Conservation (phyloP, 345 rosid species). For the Dimocarpus longan region DNA sequence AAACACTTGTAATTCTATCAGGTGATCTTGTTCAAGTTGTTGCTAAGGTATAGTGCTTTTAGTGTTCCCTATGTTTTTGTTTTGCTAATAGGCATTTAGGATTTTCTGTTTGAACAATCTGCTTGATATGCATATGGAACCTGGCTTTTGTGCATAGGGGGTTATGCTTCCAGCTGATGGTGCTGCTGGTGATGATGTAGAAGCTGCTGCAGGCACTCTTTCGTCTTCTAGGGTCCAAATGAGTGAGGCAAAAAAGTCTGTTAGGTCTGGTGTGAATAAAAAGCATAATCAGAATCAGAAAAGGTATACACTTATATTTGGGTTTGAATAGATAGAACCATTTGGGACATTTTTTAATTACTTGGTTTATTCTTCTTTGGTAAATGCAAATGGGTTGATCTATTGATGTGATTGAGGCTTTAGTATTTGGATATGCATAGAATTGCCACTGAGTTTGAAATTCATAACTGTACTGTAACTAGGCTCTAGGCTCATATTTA, state of each 20-base stretch:
- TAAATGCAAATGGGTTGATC: background rate
- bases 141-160: slow-evolving; percentile 45
- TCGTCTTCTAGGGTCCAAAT: slow-evolving; percentile 31
- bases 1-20: slow-evolving; percentile 70
- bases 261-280: slow-evolving; percentile 29
- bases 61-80: slow-evolving; percentile 6
- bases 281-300: slow-evolving; percentile 39
- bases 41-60: slow-evolving; percentile 57
- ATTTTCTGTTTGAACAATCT: slow-evolving; percentile 15
- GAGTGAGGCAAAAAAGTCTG: slow-evolving; percentile 28
- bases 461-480: background rate
- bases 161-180: slow-evolving; percentile 57
- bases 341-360: background rate
- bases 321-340: slow-evolving; percentile 4
- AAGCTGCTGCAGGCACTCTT: slow-evolving; percentile 37
- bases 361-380: background rate
- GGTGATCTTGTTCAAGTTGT: slow-evolving; percentile 79
- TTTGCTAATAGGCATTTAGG: background rate
- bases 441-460: background rate
- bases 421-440: background rate
- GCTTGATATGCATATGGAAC: slow-evolving; percentile 12
- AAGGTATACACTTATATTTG: slow-evolving; percentile 39
- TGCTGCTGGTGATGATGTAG: slow-evolving; percentile 43
- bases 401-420: background rate
- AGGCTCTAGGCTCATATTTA: background rate